Percentiles rank a stretch among this genome's conserved stretches.
phyloP scores from a whole-genome alignment of 2,329 filamentous ascomycete genomes.

The Thielaviopsis punctulata region DNA sequence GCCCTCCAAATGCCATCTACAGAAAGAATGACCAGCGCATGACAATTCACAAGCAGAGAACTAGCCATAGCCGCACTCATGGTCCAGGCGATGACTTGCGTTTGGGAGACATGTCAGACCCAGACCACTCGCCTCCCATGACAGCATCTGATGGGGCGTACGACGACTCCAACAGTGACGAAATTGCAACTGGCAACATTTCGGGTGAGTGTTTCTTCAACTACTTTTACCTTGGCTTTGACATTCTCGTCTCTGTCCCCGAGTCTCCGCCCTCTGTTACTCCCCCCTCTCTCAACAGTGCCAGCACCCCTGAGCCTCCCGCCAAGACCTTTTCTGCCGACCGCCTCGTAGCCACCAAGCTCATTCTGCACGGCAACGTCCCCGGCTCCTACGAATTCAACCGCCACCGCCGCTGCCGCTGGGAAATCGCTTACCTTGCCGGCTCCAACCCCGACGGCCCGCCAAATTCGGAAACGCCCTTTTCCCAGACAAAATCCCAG shows the following conservation, averaged over 20 bases:
- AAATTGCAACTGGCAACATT: constrained; percentile 34
- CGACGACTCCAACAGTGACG: constrained; percentile 39
- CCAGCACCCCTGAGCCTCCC: constrained; percentile 13
- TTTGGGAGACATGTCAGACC: constrained; percentile 47
- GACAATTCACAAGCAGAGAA: constrained; percentile 58
- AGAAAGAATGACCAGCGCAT: constrained; percentile 78
- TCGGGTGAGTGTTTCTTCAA: constrained; percentile 83
- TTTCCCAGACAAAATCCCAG: constrained; percentile 50
- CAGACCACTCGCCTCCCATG: constrained; percentile 57
- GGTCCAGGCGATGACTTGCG: constrained; percentile 23
- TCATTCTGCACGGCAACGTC: constrained; percentile 88
- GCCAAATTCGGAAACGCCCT: constrained; percentile 61
- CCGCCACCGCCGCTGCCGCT: constrained; percentile 73
- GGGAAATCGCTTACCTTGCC: constrained; percentile 50
- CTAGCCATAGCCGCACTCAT: constrained; percentile 30
- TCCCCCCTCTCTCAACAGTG: constrained; percentile 24
- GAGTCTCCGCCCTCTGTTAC: constrained; percentile 46
- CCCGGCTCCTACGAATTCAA: constrained; percentile 96
- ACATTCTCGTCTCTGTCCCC: constrained; percentile 74
- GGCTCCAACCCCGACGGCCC: not conserved
- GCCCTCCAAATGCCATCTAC: constrained; percentile 86
- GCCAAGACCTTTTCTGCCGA: constrained; percentile 31
- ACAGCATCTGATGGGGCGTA: constrained; percentile 52
- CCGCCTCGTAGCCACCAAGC: constrained; percentile 68
- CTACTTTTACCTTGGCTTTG: constrained; percentile 91